Base-by-base conservation (phyloP, 257 asterid genomes). In the Solanum ahanhuiri region DNA sequence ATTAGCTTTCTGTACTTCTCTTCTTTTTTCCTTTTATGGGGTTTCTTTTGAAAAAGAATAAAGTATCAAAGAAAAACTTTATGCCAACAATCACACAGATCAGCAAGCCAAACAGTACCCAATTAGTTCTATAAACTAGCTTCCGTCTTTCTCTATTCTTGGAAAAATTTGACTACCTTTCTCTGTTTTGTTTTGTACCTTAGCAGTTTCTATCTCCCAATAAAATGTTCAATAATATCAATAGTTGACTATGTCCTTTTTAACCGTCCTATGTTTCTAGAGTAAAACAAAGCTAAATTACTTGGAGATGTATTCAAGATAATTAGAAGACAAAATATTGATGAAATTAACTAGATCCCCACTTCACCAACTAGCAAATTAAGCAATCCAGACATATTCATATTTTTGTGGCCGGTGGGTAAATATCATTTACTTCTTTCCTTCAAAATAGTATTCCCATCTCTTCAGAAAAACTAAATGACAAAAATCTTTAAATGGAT, bases 391-490 rank as follows among this genome's bases (percentile, higher is more conserved):
- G 64, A 77, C 35, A 25, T 43, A 41, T 25, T 3, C 70, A 85
- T 72, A 57, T 71, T 41, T 39, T 83, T 87, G 22, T 73, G 64
- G 91, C 88, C 87, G 86, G 64, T 83, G 60, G 25, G 37, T 25
- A 23, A 43, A 77, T 77, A 5, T 83, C 37, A 58, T 33, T 9
- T 58, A 28, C 51, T 69, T 28, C 37, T 37, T 85, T 87, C 70
- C 73, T 66, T 87, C 85, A 86, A 85, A 63, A 87, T 85, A 90
- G 73, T 73, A 86, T 75, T 76, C 86, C 85, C 90, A 90, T 85
- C 81, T 84, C 75, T 90, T 86, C 88, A 91, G 22, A 15, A 86
- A 88, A 75, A 33, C 72, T 76, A 87, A 90, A 90, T 51, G 95
- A 90, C 92, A 88, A 90, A 71, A 89, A 34, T 83, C 76, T 83